These are phyloP conservation scores for Wickerhamiella australiensis DNA, from an alignment of 805 yeast genomes.

Conservation along the genomic window DNA sequence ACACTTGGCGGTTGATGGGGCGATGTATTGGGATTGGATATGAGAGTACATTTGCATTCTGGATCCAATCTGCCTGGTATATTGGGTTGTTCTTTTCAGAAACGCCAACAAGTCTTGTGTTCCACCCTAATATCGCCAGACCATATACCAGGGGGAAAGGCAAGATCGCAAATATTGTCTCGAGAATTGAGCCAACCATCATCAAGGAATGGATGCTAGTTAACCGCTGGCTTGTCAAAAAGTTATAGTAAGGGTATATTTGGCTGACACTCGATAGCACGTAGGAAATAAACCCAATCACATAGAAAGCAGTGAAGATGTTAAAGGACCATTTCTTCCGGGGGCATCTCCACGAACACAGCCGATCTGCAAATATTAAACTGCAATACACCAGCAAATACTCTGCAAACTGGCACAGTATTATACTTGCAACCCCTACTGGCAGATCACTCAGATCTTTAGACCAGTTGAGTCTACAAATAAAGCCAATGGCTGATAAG, in stretches of 20 bases:
- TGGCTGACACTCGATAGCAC: conserved; percentile 56
- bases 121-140: conserved; percentile 27
- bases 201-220: conserved; percentile 42
- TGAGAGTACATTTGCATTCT: conserved; percentile 45
- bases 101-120: neutral
- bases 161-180: conserved; percentile 40
- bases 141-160: conserved; percentile 39
- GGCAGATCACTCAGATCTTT: conserved; percentile 35
- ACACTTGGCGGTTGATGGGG: conserved; percentile 22
- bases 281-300: conserved; percentile 43
- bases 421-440: conserved; percentile 44
- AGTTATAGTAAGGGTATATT: conserved; percentile 46
- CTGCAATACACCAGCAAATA: conserved; percentile 48
- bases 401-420: conserved; percentile 46
- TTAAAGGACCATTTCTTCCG: conserved; percentile 47
- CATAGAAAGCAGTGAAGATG: conserved; percentile 39
- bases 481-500: conserved; percentile 46
- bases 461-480: conserved; percentile 50
- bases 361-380: conserved; percentile 55
- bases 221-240: conserved; percentile 35
- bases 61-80: conserved; percentile 67
- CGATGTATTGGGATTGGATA: conserved; percentile 36
- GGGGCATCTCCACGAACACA: conserved; percentile 69
- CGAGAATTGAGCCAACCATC: conserved; percentile 39
- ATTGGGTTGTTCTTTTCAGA: conserved; percentile 15